phyloP scores from a whole-genome alignment of 345 rosid genomes.

The Pistacia atlantica region DNA sequence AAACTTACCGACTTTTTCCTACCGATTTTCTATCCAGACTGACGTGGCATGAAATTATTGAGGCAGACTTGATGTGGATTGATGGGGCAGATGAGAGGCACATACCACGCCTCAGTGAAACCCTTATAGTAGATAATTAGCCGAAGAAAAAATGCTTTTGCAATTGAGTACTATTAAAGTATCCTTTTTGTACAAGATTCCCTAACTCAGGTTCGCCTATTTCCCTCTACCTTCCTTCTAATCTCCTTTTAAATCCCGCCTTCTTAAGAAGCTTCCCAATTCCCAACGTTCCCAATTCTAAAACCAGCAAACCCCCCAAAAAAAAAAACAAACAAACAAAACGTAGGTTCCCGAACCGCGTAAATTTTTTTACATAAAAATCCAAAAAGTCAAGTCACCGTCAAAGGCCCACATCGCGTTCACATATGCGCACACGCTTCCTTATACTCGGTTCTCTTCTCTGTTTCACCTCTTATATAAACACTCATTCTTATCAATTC shows the following conservation, averaged over 20 bases:
- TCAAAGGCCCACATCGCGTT: constrained; percentile 53
- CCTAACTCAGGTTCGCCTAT: constrained; percentile 7
- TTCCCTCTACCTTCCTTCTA: constrained; percentile 16
- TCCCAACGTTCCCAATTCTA: constrained; percentile 11
- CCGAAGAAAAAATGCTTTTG: not conserved
- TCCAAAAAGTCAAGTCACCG: constrained; percentile 54
- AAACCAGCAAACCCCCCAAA: constrained; percentile 7
- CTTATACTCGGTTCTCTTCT: constrained; percentile 4
- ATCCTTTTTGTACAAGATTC: not conserved
- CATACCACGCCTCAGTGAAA: no score
- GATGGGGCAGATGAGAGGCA: no score
- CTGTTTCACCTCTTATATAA: constrained; percentile 23
- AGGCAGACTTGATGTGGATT: no score
- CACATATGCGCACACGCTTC: constrained; percentile 60
- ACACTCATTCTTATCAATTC: constrained; percentile 14
- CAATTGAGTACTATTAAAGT: not conserved
- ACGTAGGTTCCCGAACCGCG: constrained; percentile 19
- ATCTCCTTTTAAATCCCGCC: not conserved
- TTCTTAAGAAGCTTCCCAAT: constrained; percentile 8
- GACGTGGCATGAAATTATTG: no score
- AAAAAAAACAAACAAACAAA: no score
- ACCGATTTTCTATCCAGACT: no score
- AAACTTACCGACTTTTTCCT: no score
- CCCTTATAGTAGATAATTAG: no score
- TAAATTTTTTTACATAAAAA: not conserved